A percentile compares a stretch with the other conserved stretches of the same genome.
phyloP scores from a whole-genome alignment of 495 filamentous ascomycete genomes.

The Aspergillus baeticus region DNA sequence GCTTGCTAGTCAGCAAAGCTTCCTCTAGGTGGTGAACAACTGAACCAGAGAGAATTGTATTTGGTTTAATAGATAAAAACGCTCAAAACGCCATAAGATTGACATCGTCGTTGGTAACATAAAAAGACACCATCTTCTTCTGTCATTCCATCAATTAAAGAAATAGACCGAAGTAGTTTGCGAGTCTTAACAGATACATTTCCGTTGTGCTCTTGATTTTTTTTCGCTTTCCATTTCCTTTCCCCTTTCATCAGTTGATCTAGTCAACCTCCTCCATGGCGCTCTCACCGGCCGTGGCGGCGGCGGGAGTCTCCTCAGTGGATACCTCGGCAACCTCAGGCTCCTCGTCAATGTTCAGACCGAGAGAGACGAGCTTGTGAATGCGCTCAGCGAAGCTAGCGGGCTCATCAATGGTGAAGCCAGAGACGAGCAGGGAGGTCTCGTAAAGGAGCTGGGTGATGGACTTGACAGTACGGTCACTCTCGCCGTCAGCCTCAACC shows the following conservation, averaged over 20 bases:
- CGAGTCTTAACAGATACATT: constrained; percentile 16
- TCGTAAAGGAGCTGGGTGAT: constrained; percentile 98
- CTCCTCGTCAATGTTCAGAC: constrained; percentile 94
- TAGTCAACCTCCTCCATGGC: constrained; percentile 77
- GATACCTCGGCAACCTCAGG: constrained; percentile 68
- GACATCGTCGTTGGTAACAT: constrained; percentile 21
- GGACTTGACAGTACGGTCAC: constrained; percentile 96
- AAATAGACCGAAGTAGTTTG: constrained; percentile 12
- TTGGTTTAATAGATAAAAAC: constrained; percentile 23
- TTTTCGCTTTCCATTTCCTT: background rate
- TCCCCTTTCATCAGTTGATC: constrained; percentile 16
- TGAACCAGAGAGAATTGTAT: constrained; percentile 18
- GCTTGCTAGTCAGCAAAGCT: too few relatives aligned
- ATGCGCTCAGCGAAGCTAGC: constrained; percentile 97
- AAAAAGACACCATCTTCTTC: constrained; percentile 13
- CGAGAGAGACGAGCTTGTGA: constrained; percentile 96
- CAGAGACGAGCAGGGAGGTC: constrained; percentile 96
- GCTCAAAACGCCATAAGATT: constrained; percentile 34
- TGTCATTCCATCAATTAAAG: constrained; percentile 15
- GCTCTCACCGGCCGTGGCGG: constrained; percentile 59
- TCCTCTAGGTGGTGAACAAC: too few relatives aligned
- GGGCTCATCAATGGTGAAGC: constrained; percentile 99
- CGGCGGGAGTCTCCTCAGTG: constrained; percentile 60
- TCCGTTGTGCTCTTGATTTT: constrained; percentile 6
- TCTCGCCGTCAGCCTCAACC: constrained; percentile 95